Evolutionary conservation across 2,329 filamentous ascomycete genomes (phyloP), one percentile per base, ranked within the genome.

Genomic region (Nannizzia gypsea): DNA sequence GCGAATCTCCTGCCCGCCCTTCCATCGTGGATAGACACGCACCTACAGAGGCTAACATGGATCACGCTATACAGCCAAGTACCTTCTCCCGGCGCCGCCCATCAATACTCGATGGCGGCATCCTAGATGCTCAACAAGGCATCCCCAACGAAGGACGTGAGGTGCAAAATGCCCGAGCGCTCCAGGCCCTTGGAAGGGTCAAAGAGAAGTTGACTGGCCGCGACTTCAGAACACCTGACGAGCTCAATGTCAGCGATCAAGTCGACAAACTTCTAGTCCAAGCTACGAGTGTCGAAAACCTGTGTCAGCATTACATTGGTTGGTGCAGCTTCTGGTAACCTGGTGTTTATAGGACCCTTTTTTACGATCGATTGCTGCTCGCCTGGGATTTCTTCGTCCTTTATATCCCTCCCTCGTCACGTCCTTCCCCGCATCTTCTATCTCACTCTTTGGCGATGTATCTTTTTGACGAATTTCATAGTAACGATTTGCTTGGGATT

Each of bases 251-350:
- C 22, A 85, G 89, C 60, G 84, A 84, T 63, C 93, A 99, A 76
- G 95, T 99, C 3, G 92, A 96, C 74, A 92, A 95, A 73, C 78
- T 99, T 68, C 88, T 99, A 67, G 86, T 88, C 63, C 92, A 99
- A 77, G 93, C 93, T 22, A 99, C 93, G 5, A 96, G 93, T 70
- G 79, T 97, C 67, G 93, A 97, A 81, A 97, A 97, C 72, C 78
- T 99, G 63, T 99, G 93, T 72, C 93, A 97, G 79, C 93, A 97
- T 77, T 99, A 96, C 73, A 96, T 97, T 67, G 93, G 93, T 64
- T 97, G 92, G 92, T 97, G 92, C 76, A 95, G 89, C 75, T 97
- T 96, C 81, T 97, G 92, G 92, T 97, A 62, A 59, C 31, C 34
- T 56, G 17, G n/a, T 5, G 38, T 42, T 24, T 20, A 8, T 20